A percentile compares a stretch with the other conserved stretches of the same genome.
These are phyloP conservation scores for Yamadazyma oceani DNA, from an alignment of 1,139 yeast genomes.

Conservation along the genomic window DNA sequence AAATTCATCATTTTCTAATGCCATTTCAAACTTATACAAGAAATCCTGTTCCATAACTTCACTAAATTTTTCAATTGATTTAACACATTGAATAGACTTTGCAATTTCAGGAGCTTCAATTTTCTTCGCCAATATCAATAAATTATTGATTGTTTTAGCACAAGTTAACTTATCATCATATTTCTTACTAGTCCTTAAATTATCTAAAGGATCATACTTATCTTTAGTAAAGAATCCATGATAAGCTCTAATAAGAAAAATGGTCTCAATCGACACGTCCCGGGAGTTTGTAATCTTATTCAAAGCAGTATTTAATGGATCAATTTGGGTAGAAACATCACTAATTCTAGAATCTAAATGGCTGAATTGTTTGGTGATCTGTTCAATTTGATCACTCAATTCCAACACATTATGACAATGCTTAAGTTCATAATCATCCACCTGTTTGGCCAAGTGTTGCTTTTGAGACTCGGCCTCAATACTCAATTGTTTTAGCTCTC, in stretches of 20 bases:
- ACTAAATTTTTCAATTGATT: slow-evolving; percentile 66
- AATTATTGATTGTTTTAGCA: slow-evolving; percentile 66
- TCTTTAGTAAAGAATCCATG: slow-evolving; percentile 68
- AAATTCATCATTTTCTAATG: slow-evolving; percentile 58
- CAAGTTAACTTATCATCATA: slow-evolving; percentile 60
- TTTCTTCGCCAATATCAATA: slow-evolving; percentile 64
- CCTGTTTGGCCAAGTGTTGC: slow-evolving; percentile 51
- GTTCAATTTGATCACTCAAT: slow-evolving; percentile 51
- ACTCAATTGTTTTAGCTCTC: slow-evolving; percentile 63
- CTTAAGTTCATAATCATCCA: slow-evolving; percentile 59
- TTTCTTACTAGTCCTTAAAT: slow-evolving; percentile 40
- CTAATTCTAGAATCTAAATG: slow-evolving; percentile 60
- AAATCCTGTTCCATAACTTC: slow-evolving; percentile 72
- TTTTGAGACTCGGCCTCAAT: slow-evolving; percentile 54
- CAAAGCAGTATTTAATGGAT: slow-evolving; percentile 72
- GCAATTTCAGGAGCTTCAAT: slow-evolving; percentile 53
- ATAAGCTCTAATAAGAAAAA: slow-evolving; percentile 74
- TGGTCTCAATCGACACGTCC: slow-evolving; percentile 72
- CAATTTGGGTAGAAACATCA: slow-evolving; percentile 60
- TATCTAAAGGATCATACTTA: slow-evolving; percentile 61
- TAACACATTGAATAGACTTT: slow-evolving; percentile 50
- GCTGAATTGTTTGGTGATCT: slow-evolving; percentile 48
- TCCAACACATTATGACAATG: slow-evolving; percentile 69
- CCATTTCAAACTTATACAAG: slow-evolving; percentile 56
- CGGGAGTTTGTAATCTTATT: slow-evolving; percentile 75